Evolutionary conservation across 139 green algal species (phyloP).

Genomic region (Chlamydomonas incerta): DNA sequence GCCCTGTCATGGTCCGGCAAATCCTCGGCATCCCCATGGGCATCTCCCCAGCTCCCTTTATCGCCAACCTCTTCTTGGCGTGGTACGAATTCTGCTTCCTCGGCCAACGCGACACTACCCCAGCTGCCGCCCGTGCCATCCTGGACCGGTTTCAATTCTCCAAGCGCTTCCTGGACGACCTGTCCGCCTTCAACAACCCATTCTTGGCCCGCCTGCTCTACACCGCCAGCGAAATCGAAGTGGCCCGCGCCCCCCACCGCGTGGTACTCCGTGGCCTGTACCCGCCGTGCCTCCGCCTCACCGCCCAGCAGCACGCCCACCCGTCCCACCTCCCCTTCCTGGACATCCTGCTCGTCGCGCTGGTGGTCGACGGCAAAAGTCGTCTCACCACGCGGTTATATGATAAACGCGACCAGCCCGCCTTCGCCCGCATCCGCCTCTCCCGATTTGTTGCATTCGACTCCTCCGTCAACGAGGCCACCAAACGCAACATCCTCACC

Average conservation of each 20-base stretch:
- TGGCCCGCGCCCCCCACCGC: too few species aligned
- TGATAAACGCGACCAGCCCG: too few species aligned
- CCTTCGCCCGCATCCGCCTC: too few species aligned
- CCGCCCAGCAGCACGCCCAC: not conserved
- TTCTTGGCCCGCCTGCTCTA: not conserved
- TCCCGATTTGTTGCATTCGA: too few species aligned
- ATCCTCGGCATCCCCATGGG: not conserved
- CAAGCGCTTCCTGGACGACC: not conserved
- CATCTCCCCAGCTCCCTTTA: constrained; percentile 2
- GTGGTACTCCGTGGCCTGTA: not conserved
- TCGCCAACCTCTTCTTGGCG: constrained; percentile 12
- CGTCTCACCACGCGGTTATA: too few species aligned
- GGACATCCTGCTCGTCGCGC: too few species aligned
- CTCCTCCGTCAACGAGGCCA: too few species aligned
- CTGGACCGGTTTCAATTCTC: not conserved
- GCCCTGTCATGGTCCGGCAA: not conserved
- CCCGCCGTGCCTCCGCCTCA: not conserved
- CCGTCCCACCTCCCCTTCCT: too few species aligned
- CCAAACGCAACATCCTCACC: too few species aligned
- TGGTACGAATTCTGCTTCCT: not conserved
- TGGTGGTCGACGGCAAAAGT: too few species aligned
- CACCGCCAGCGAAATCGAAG: not conserved
- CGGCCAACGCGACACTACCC: not conserved
- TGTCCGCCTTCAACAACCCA: not conserved
- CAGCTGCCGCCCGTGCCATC: not conserved